Evolutionary conservation across 768 basidiomycete genomes (phyloP).

Genomic region (Termitomyces titanicus): DNA sequence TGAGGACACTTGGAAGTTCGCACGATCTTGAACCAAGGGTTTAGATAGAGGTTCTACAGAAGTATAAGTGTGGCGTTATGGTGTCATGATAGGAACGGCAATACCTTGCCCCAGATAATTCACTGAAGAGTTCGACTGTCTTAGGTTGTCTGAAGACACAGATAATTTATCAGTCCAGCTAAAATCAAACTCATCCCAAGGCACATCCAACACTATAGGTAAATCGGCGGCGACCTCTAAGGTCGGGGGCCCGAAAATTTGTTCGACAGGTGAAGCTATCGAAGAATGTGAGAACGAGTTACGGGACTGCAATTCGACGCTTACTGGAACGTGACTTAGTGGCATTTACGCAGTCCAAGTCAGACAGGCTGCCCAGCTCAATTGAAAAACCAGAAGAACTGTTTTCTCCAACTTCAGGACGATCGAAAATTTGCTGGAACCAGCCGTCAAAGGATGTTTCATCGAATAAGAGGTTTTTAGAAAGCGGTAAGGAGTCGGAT

Average conservation of each 20-base stretch:
- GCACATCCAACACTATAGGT: not conserved
- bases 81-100: too few species aligned
- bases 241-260: not conserved
- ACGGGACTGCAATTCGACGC: not conserved
- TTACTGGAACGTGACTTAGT: not conserved
- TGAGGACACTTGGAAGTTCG: not conserved
- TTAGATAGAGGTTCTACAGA: not conserved
- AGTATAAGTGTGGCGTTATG: not conserved
- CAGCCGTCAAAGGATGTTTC: slow-evolving; percentile 30
- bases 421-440: slow-evolving; percentile 27
- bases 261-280: not conserved
- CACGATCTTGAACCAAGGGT: slow-evolving; percentile 1
- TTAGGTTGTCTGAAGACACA: not conserved
- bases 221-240: not conserved
- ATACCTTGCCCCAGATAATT: not conserved
- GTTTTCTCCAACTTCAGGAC: slow-evolving; percentile 17
- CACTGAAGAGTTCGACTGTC: not conserved
- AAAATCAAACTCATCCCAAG: not conserved
- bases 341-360: slow-evolving; percentile 2
- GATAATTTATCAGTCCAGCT: not conserved
- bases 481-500: slow-evolving; percentile 26
- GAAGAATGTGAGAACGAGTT: not conserved
- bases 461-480: slow-evolving; percentile 5
- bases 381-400: slow-evolving; percentile 28
- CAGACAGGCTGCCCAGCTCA: slow-evolving; percentile 26